phyloP scores from a whole-genome alignment of 2,329 filamentous ascomycete species.

The Seiridium cupressi region DNA sequence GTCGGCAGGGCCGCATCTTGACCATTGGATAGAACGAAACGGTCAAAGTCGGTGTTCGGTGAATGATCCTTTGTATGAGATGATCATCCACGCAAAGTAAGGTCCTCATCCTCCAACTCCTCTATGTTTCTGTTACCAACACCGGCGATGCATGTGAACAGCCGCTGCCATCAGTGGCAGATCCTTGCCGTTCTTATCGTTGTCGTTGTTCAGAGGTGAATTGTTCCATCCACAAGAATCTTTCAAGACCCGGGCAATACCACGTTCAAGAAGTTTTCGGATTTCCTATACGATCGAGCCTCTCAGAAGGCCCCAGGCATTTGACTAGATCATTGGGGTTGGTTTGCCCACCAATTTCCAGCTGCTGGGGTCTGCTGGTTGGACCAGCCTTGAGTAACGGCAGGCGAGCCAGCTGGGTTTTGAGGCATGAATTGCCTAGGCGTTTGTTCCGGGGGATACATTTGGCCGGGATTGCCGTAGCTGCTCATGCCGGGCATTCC shows the following conservation, averaged over 20 bases:
- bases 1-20: not conserved
- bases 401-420: constrained; percentile 48
- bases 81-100: not conserved
- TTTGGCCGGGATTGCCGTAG: constrained; percentile 54
- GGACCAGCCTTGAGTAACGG: constrained; percentile 52
- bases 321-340: constrained; percentile 37
- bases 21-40: not conserved
- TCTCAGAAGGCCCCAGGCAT: no score
- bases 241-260: no score
- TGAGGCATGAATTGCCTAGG: constrained; percentile 68
- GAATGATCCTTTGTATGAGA: not conserved
- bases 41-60: not conserved
- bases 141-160: not conserved
- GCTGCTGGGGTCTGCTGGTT: constrained; percentile 63
- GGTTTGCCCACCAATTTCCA: constrained; percentile 53
- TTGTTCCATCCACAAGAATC: not conserved
- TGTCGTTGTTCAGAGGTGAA: not conserved
- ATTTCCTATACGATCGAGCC: not conserved
- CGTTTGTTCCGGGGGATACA: constrained; percentile 62
- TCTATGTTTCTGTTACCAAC: not conserved
- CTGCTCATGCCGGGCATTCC: constrained; percentile 59
- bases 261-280: not conserved
- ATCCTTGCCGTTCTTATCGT: not conserved
- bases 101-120: not conserved
- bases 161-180: not conserved